Percentiles rank a stretch among this genome's conserved stretches.
Evolutionary conservation across 2,329 filamentous ascomycete genomes (phyloP).

Genomic region (Mariannaea sp.): DNA sequence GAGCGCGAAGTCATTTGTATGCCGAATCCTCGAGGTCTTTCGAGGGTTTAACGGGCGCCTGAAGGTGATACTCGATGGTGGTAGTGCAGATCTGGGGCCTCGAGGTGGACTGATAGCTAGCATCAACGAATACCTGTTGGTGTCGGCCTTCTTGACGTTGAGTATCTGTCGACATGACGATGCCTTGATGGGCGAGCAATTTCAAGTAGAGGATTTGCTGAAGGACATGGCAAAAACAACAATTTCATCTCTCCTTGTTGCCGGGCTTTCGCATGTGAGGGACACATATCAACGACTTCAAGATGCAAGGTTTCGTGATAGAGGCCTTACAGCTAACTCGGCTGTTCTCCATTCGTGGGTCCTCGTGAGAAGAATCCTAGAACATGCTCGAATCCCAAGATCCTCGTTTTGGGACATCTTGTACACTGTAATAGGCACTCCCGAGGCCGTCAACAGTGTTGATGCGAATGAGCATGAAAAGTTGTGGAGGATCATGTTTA

Average conservation of each 20-base stretch:
- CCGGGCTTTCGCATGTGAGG: constrained; percentile 51
- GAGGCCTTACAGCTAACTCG: constrained; percentile 56
- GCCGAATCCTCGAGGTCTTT: constrained; percentile 51
- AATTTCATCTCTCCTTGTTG: constrained; percentile 47
- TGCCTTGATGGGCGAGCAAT: constrained; percentile 42
- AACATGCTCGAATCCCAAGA: constrained; percentile 54
- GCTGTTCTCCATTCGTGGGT: constrained; percentile 61
- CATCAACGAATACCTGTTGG: constrained; percentile 39
- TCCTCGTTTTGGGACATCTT: constrained; percentile 65
- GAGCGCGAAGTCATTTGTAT: constrained; percentile 48
- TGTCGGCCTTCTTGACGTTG: constrained; percentile 46
- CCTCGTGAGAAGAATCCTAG: constrained; percentile 58
- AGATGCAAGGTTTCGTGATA: constrained; percentile 50
- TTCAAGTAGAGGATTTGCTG: constrained; percentile 56
- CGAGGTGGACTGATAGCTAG: constrained; percentile 25
- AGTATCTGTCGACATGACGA: constrained; percentile 49
- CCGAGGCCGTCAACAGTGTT: constrained; percentile 41
- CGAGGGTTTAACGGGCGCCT: constrained; percentile 46
- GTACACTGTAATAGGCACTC: constrained; percentile 49
- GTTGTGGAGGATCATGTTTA: constrained; percentile 64
- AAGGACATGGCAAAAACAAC: constrained; percentile 47
- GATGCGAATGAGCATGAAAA: constrained; percentile 58
- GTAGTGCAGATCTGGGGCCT: not conserved
- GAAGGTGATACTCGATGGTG: constrained; percentile 18
- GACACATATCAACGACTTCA: constrained; percentile 55